Percentiles rank a stretch among this genome's conserved stretches.
phyloP scores from a whole-genome alignment of 2,329 filamentous ascomycete species.

The Tolypocladium inflatum region DNA sequence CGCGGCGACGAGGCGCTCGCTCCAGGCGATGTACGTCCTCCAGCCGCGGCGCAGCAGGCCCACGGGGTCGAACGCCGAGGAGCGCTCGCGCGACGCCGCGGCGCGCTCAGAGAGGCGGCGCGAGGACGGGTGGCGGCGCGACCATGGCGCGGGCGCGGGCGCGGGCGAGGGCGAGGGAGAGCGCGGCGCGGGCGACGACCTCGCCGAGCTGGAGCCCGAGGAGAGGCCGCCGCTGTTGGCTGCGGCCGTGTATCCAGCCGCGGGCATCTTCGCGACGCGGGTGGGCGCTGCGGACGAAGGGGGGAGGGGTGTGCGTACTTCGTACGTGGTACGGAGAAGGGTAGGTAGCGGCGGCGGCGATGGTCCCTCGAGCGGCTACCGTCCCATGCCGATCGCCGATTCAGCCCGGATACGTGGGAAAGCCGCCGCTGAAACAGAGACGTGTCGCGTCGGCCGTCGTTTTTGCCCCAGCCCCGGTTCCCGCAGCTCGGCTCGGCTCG shows the following conservation, averaged over 20 bases:
- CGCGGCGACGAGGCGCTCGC: conserved; percentile 33
- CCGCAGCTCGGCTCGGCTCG: neutral
- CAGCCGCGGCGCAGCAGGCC: conserved; percentile 25
- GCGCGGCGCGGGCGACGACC: neutral
- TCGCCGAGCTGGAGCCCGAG: neutral
- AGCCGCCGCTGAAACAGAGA: neutral
- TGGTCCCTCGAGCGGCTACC: neutral
- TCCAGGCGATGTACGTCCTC: conserved; percentile 24
- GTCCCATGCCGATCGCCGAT: neutral
- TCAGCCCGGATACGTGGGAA: neutral
- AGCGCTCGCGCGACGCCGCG: conserved; percentile 16
- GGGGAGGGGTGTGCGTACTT: neutral
- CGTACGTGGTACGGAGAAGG: neutral
- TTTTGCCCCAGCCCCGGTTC: neutral
- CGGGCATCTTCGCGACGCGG: neutral
- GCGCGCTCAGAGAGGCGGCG: conserved; percentile 28
- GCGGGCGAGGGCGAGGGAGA: neutral
- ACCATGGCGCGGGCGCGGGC: neutral
- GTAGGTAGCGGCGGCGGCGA: neutral
- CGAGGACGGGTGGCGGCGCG: neutral
- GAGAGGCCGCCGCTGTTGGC: conserved; percentile 2
- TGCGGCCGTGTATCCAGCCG: neutral
- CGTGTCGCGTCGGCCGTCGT: neutral
- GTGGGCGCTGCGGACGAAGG: neutral
- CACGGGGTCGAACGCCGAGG: neutral